A percentile compares a stretch with the other conserved stretches of the same genome.
phyloP scores from a whole-genome alignment of 768 basidiomycete genomes.

The Sporobolomyces phaffii region DNA sequence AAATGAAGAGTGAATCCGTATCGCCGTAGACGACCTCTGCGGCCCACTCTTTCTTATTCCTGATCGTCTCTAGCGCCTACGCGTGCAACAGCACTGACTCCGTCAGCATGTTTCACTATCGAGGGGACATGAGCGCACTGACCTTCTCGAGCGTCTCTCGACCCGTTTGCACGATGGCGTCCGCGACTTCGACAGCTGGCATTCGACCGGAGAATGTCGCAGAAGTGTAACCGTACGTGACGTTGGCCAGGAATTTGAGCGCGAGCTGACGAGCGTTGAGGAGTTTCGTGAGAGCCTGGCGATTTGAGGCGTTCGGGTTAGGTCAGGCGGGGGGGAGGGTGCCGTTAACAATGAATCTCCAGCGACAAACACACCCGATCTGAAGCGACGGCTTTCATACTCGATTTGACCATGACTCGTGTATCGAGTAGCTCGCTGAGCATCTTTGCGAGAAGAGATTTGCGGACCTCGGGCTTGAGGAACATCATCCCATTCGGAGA shows the following conservation, averaged over 20 bases:
- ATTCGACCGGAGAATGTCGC: constrained; percentile 93
- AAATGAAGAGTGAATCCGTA: constrained; percentile 91
- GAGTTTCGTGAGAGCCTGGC: constrained; percentile 64
- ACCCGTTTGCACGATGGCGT: constrained; percentile 94
- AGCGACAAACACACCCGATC: constrained; percentile 58
- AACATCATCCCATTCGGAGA: constrained; percentile 94
- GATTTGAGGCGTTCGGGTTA: not conserved
- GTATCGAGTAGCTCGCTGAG: constrained; percentile 85
- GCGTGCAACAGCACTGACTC: not conserved
- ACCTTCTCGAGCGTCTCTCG: constrained; percentile 93
- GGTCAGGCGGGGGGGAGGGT: not conserved
- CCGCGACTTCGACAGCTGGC: constrained; percentile 97
- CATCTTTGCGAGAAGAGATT: constrained; percentile 84
- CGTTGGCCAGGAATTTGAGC: constrained; percentile 87
- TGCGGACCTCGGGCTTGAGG: constrained; percentile 74
- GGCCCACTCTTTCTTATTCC: constrained; percentile 73
- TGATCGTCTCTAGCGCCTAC: constrained; percentile 76
- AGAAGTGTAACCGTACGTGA: constrained; percentile 88
- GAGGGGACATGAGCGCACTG: too few species aligned
- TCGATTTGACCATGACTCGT: constrained; percentile 94
- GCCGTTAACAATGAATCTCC: too few species aligned
- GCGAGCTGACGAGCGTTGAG: constrained; percentile 87
- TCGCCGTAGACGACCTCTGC: constrained; percentile 94
- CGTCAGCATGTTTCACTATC: too few species aligned
- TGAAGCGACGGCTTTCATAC: constrained; percentile 71